These are phyloP conservation scores for Ophiocytium majus DNA, from an alignment of 352 stramenopile species.

Conservation along the genomic window DNA sequence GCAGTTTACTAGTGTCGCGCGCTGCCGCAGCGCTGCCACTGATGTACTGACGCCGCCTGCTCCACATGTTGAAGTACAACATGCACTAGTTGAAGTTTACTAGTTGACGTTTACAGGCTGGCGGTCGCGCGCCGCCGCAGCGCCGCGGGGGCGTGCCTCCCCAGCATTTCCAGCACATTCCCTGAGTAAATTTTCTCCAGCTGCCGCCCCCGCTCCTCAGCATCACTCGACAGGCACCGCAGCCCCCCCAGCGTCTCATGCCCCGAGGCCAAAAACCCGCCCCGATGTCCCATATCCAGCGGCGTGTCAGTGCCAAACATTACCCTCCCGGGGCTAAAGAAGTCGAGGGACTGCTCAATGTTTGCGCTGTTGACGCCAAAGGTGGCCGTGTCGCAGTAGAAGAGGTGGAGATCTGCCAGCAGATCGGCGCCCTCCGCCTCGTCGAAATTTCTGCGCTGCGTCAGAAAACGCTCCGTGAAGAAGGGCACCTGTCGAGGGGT, in stretches of 20 bases:
- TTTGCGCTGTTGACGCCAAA: constrained; percentile 50
- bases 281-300: constrained; percentile 54
- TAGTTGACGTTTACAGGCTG: no score
- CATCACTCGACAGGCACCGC: background rate
- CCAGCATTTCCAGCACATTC: background rate
- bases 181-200: background rate
- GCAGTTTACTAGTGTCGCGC: no score
- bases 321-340: constrained; percentile 48
- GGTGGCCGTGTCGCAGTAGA: constrained; percentile 59
- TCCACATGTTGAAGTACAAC: no score
- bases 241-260: background rate
- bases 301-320: constrained; percentile 57
- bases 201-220: background rate
- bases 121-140: no score
- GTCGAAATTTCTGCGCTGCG: constrained; percentile 52
- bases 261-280: constrained; percentile 27
- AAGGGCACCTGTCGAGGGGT: constrained; percentile 33
- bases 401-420: constrained; percentile 44
- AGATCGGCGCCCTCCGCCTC: constrained; percentile 41
- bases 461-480: constrained; percentile 55
- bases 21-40: no score
- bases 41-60: no score
- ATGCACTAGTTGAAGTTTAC: no score
- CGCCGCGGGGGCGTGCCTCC: background rate
- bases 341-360: constrained; percentile 54